phyloP scores from a whole-genome alignment of 176 grass and related monocot genomes.

The Chloris gayana region DNA sequence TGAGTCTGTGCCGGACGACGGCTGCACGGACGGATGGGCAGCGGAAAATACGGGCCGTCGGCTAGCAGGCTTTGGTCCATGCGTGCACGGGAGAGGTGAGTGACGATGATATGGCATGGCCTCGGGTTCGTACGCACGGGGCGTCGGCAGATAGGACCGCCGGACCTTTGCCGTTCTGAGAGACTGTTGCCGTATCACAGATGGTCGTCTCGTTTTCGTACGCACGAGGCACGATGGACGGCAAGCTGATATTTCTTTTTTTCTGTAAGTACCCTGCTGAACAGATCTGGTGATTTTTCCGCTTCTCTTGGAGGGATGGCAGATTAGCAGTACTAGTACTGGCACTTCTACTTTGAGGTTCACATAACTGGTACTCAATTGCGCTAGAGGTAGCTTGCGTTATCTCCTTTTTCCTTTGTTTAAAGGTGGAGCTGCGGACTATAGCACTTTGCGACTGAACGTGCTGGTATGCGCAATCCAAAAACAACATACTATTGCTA shows the following conservation, averaged over 20 bases:
- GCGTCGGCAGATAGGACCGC: background rate
- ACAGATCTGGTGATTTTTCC: too few species aligned
- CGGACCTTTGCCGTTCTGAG: background rate
- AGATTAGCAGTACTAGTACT: too few species aligned
- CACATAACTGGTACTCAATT: too few species aligned
- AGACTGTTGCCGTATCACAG: background rate
- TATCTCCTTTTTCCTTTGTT: too few species aligned
- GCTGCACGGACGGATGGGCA: background rate
- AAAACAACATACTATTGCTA: background rate
- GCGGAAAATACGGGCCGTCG: constrained; percentile 10
- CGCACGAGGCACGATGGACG: too few species aligned
- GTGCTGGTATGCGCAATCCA: background rate
- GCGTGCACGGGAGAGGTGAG: background rate
- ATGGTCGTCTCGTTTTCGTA: background rate
- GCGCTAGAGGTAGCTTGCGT: too few species aligned
- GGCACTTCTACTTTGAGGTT: too few species aligned
- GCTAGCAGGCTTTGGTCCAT: background rate
- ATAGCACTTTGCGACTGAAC: background rate
- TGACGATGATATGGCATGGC: background rate
- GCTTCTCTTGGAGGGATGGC: too few species aligned
- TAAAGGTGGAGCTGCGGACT: too few species aligned
- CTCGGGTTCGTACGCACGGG: background rate
- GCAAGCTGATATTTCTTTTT: too few species aligned
- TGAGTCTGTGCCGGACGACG: background rate
- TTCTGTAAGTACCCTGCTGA: too few species aligned